Evolutionary conservation across 257 asterid genomes (phyloP), one percentile per base, ranked within the genome.

Genomic region (Nicotiana tabacum): DNA sequence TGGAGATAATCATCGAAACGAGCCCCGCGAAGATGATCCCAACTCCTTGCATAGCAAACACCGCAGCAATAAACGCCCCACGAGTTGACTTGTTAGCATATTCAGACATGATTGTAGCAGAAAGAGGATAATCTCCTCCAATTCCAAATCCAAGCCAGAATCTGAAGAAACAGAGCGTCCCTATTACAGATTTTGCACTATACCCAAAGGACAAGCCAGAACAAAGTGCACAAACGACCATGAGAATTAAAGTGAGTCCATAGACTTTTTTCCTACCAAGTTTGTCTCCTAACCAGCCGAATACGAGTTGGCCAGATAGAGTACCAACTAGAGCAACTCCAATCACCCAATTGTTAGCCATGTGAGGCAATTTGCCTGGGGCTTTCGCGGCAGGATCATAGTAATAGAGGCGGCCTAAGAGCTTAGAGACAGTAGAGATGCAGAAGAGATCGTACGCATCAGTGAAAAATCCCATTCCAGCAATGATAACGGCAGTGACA

Each of bases 391-490:
- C 88, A 4, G 46, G 79, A 1, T 77, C 80, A 62, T 85, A 88
- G 84, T 92, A 92, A 76, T 92, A 90, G 3, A 89, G 82, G 9
- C 96, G 90, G 43, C 96, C 96, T n/a, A 92, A 88, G 55, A 87
- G 51, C 66, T 82, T 82, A 3, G 85, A 56, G 57, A 82, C 69
- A 16, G 88, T 78, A 55, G 92, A 87, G 48, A 91, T 88, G 76
- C 91, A 82, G 81, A 91, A 90, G 55, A 91, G 93, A 78, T 91
- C 95, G 24, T 91, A 91, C 9, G 95, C 95, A 61, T 91, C 95
- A 0, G 95, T 91, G 90, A 91, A 91, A 79, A 91, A 91, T 7
- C 95, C 95, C 95, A 91, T 91, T 3, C 95, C 95, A n/a, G 94
- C 93, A 15, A 92, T 88, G 66, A 90, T 88, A 30, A 92, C 91